These are phyloP conservation scores for Pelargonium hybrid DNA, from an alignment of 441 rosid genomes.

Conservation along the genomic window DNA sequence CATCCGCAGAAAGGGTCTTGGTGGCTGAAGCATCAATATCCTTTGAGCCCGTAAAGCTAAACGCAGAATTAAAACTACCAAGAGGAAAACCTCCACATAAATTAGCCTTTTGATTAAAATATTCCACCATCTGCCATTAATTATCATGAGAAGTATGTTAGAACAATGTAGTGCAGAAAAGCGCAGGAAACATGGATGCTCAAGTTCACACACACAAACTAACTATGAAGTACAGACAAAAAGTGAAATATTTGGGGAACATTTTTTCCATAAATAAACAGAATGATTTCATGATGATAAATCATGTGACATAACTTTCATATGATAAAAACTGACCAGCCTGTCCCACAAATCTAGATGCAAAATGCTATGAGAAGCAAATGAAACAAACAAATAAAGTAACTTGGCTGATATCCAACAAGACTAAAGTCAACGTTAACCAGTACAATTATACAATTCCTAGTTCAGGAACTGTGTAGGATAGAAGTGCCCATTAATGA, in stretches of 20 bases:
- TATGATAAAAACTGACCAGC: background rate
- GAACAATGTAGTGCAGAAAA: background rate
- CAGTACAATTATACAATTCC: background rate
- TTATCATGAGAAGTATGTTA: background rate
- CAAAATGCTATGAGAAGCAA: background rate
- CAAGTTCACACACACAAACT: too few relatives aligned
- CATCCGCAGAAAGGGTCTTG: constrained; percentile 61
- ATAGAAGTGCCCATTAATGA: background rate
- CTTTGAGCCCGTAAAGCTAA: constrained; percentile 65
- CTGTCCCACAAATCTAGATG: background rate
- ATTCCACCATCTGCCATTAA: constrained; percentile 48
- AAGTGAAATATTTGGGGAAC: too few relatives aligned
- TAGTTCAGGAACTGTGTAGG: background rate
- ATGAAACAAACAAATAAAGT: background rate
- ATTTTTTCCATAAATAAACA: background rate
- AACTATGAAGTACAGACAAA: too few relatives aligned
- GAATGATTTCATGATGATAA: background rate
- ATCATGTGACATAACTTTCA: too few relatives aligned
- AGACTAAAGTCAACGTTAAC: background rate
- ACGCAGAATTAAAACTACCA: constrained; percentile 68
- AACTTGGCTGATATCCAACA: background rate
- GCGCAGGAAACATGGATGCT: too few relatives aligned
- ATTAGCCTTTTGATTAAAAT: constrained; percentile 46
- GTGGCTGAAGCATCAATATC: constrained; percentile 65
- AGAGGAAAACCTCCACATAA: constrained; percentile 52